Conservation (phyloP, 2,329 filamentous ascomycete species). For the Pseudogymnoascus sp. region DNA sequence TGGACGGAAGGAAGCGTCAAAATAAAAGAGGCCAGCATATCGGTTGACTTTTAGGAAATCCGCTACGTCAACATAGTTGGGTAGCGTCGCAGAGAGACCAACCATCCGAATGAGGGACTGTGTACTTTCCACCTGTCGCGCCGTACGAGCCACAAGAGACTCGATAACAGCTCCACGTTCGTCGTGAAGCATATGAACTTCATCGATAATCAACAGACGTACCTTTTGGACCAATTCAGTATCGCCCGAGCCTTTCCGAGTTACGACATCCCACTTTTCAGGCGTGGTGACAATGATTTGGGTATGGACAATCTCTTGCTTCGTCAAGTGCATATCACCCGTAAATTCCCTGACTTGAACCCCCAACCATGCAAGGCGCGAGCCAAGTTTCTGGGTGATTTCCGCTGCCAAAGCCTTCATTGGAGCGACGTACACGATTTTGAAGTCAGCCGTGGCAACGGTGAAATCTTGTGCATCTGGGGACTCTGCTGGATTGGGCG, state of each 20-base stretch:
- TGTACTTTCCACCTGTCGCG: conserved; percentile 94
- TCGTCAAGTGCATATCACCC: conserved; percentile 97
- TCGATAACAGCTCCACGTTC: conserved; percentile 94
- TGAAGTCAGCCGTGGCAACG: conserved; percentile 82
- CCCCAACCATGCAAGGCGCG: conserved; percentile 85
- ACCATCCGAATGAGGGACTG: conserved; percentile 95
- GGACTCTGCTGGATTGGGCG: conserved; percentile 70
- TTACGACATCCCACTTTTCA: conserved; percentile 99
- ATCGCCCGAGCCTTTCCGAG: conserved; percentile 91
- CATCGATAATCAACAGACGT: conserved; percentile 89
- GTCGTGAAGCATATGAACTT: conserved; percentile 99
- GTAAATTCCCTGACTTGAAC: conserved; percentile 89
- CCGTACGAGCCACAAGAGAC: conserved; percentile 86
- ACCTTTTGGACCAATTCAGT: conserved; percentile 98
- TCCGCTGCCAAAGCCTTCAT: conserved; percentile 98
- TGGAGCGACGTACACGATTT: conserved; percentile 95
- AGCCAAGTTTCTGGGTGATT: conserved; percentile 88
- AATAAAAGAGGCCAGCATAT: conserved; percentile 88
- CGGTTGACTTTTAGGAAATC: conserved; percentile 96
- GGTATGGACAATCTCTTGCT: conserved; percentile 88
- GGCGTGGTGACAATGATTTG: conserved; percentile 98
- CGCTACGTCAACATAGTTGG: conserved; percentile 93
- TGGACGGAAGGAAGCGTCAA: conserved; percentile 89
- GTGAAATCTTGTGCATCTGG: conserved; percentile 67
- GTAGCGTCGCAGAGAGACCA: conserved; percentile 87